phyloP scores from a whole-genome alignment of 257 asterid species.

The Nicotiana otophora region DNA sequence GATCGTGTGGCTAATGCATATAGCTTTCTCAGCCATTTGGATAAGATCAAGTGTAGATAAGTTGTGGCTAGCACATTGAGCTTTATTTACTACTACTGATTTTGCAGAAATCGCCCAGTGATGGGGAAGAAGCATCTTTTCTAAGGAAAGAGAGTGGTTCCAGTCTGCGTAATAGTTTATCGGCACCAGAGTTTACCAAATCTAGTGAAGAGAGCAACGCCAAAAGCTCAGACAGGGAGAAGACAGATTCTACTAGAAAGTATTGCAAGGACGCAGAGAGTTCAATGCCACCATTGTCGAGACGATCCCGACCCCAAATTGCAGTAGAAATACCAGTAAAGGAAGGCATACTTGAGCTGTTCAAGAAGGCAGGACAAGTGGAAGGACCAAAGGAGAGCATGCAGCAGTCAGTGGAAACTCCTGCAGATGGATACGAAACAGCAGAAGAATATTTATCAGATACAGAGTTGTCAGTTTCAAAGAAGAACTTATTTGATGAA shows the following conservation, averaged over 20 bases:
- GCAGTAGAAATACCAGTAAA: conserved; percentile 55
- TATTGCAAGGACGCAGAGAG: conserved; percentile 15
- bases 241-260: background rate
- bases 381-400: background rate
- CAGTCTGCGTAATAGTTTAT: conserved; percentile 34
- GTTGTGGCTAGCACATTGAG: background rate
- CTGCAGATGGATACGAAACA: conserved; percentile 63
- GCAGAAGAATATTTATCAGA: conserved; percentile 68
- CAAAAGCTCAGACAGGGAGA: conserved; percentile 18
- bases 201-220: conserved; percentile 10
- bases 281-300: conserved; percentile 29
- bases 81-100: background rate
- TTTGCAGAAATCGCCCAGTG: conserved; percentile 53
- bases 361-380: conserved; percentile 15
- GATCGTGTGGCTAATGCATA: background rate
- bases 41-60: no score
- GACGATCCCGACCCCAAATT: conserved; percentile 53
- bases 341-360: conserved; percentile 32
- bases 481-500: conserved; percentile 50
- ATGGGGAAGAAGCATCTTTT: conserved; percentile 39
- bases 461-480: conserved; percentile 45
- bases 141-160: conserved; percentile 13
- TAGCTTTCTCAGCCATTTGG: no score
- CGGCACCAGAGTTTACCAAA: conserved; percentile 39
- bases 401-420: conserved; percentile 21